Percentiles rank a stretch among this genome's conserved stretches.
These are phyloP conservation scores for Mychonastes homosphaera DNA, from an alignment of 139 green algal genomes.

Conservation along the genomic window DNA sequence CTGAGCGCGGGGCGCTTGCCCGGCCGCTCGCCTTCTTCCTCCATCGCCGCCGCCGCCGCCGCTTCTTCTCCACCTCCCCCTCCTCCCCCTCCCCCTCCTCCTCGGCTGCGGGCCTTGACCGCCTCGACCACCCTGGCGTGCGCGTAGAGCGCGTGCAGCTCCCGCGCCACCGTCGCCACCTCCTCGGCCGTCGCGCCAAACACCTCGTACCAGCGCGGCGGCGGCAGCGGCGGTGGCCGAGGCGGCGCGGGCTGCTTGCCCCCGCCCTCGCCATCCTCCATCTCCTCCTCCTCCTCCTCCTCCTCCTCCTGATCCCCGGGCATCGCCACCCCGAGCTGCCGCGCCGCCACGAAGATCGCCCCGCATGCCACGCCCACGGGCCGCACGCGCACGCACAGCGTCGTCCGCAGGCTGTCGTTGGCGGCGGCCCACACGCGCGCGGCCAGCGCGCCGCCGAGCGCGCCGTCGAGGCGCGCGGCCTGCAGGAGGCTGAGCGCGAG, in stretches of 20 bases:
- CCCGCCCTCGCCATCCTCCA: background rate
- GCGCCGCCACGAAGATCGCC: constrained; percentile 72
- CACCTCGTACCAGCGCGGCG: constrained; percentile 63
- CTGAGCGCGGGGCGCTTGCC: too few species aligned
- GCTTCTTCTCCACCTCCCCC: too few species aligned
- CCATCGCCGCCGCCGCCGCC: too few species aligned
- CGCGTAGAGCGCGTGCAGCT: constrained; percentile 47
- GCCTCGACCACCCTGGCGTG: constrained; percentile 34
- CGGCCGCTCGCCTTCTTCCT: too few species aligned
- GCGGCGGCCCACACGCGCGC: too few species aligned
- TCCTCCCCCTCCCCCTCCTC: too few species aligned
- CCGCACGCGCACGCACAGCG: constrained; percentile 78
- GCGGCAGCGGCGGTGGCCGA: background rate
- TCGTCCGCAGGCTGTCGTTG: constrained; percentile 75
- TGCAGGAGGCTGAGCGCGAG: constrained; percentile 54
- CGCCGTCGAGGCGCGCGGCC: too few species aligned
- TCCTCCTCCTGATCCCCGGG: background rate
- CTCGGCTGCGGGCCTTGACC: too few species aligned
- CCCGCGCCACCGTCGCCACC: constrained; percentile 46
- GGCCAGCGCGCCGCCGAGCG: too few species aligned
- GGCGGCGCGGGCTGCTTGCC: background rate
- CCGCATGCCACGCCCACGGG: constrained; percentile 72
- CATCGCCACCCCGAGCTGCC: constrained; percentile 45
- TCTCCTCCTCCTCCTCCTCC: background rate
- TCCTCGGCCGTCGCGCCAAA: constrained; percentile 52